These are phyloP conservation scores for Cylindrotheca closterium DNA, from an alignment of 108 stramenopile genomes.

Conservation along the genomic window DNA sequence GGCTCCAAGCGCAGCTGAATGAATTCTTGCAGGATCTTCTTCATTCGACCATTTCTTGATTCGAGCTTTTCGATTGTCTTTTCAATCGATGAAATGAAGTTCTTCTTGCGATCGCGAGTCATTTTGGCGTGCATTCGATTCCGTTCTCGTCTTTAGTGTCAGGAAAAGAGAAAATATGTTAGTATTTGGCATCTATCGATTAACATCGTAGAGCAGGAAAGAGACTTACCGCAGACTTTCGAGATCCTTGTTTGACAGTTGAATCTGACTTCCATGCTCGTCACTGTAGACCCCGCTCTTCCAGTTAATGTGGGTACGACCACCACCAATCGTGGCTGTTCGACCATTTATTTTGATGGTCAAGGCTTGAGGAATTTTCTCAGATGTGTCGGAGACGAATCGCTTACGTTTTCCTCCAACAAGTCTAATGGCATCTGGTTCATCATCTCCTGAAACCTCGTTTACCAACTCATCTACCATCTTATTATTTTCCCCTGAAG, in stretches of 20 bases:
- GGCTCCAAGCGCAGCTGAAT: slow-evolving; percentile 13
- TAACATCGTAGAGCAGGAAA: background rate
- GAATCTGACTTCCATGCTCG: slow-evolving; percentile 47
- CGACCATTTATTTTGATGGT: slow-evolving; percentile 65
- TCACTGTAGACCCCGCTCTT: slow-evolving; percentile 77
- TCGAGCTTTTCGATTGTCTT: slow-evolving; percentile 84
- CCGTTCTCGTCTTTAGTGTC: slow-evolving; percentile 76
- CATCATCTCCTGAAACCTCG: slow-evolving; percentile 10
- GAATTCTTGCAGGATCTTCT: slow-evolving; percentile 43
- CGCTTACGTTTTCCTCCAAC: slow-evolving; percentile 67
- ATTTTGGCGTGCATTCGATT: slow-evolving; percentile 96
- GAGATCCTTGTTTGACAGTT: slow-evolving; percentile 60
- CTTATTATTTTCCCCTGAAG: slow-evolving; percentile 22
- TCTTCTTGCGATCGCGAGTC: slow-evolving; percentile 90
- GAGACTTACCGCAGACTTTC: slow-evolving; percentile 63
- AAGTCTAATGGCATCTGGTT: slow-evolving; percentile 15
- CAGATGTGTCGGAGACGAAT: slow-evolving; percentile 41
- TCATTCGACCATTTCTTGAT: slow-evolving; percentile 53
- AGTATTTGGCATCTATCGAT: background rate
- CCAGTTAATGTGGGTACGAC: slow-evolving; percentile 80
- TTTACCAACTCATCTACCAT: slow-evolving; percentile 12
- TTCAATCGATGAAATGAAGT: slow-evolving; percentile 75
- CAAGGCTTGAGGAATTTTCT: slow-evolving; percentile 25
- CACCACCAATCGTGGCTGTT: slow-evolving; percentile 51
- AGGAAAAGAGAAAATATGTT: slow-evolving; percentile 4